Evolutionary conservation across 179 eudicot species (phyloP), one percentile per base, ranked within the genome.

Genomic region (Drosera spatulata): DNA sequence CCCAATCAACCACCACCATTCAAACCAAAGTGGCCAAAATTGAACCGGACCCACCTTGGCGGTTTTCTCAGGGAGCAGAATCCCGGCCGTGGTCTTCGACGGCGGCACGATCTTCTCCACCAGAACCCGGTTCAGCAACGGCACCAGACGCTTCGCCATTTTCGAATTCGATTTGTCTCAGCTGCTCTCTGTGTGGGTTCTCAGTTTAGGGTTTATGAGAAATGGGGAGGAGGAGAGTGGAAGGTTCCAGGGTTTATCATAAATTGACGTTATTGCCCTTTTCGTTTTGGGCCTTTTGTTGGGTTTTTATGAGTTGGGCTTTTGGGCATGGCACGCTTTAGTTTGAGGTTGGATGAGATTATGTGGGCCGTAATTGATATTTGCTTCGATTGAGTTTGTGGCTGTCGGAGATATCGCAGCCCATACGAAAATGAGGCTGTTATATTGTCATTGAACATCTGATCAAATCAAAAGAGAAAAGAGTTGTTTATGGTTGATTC

Each of bases 71-170:
- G 82, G 86, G 45, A 82, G 86, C 47, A 82, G 66, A 58, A 82
- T 82, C 52, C 86, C 86, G 51, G 82, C 74, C 58, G 59, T 53
- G 40, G 86, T 82, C 61, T 76, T 82, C 41, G 86, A 54, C 4
- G 83, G 84, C 61, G 86, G 74, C 10, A 60, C 53, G 33, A 82
- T 72, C 68, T 82, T 82, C 80, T 79, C 86, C 53, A 82, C 71
- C 69, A 79, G 57, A 60, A 82, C 68, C 53, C 86, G 75, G 55
- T 82, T 82, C 38, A 82, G 67, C 0, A 71, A 63, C 48, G 86
- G 86, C 5, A 82, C 67, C 65, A 79, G 50, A 10, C 82, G 75
- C 69, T 72, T 77, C 60, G 81, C 83, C 80, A 77, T 79, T 40
- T 59, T 56, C 6, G 7, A 14, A 22, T 22, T 22, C 33, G 33